A percentile compares a stretch with the other conserved stretches of the same genome.
Evolutionary conservation across 2,329 filamentous ascomycete species (phyloP).

Genomic region (Talaromyces sp.): DNA sequence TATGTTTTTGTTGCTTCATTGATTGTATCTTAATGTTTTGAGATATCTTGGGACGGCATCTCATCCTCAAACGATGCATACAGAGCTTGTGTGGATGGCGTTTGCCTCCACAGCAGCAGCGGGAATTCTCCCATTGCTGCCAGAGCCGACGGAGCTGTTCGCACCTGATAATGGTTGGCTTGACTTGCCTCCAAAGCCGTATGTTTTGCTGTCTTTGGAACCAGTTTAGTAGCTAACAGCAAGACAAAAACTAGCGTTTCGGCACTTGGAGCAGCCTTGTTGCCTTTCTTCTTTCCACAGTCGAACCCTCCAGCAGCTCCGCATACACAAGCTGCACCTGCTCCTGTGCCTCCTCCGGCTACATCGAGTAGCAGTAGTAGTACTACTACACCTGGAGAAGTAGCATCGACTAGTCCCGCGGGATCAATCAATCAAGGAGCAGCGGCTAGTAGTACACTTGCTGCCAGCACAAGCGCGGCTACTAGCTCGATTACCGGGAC

Average conservation of each 20-base stretch:
- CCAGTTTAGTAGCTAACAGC: neutral
- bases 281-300: conserved; percentile 7
- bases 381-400: neutral
- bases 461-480: neutral
- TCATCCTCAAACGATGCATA: conserved; percentile 13
- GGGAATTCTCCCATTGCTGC: conserved; percentile 11
- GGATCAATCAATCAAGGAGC: neutral
- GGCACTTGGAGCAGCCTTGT: conserved; percentile 10
- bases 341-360: neutral
- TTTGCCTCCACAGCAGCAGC: conserved; percentile 16
- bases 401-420: neutral
- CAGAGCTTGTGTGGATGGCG: conserved; percentile 17
- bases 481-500: neutral
- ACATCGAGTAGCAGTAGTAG: neutral
- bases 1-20: neutral
- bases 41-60: no score
- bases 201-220: neutral
- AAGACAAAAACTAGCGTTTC: neutral
- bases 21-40: neutral
- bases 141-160: conserved; percentile 16
- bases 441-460: neutral
- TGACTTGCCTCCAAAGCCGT: conserved; percentile 12
- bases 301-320: neutral
- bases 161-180: conserved; percentile 10
- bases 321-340: neutral